Conservation (phyloP, 2,329 filamentous ascomycete species). For the Penicillium sp. region DNA sequence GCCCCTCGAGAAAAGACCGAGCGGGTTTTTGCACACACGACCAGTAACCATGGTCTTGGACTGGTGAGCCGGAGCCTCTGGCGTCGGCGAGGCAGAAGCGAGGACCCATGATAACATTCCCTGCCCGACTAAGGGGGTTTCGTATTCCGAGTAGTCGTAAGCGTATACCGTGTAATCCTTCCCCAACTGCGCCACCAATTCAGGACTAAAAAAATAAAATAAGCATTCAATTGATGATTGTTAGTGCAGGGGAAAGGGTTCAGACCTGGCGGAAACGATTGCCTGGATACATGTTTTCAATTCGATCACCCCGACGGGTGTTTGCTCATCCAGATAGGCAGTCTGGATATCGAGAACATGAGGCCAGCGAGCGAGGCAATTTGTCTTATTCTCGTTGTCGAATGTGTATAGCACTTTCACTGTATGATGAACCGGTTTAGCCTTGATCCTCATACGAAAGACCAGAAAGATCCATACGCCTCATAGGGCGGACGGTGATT, state of each 20-base stretch:
- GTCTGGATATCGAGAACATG: slow-evolving; percentile 77
- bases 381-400: slow-evolving; percentile 81
- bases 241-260: slow-evolving; percentile 2
- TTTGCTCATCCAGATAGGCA: slow-evolving; percentile 74
- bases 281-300: slow-evolving; percentile 83
- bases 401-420: slow-evolving; percentile 98
- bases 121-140: slow-evolving; percentile 89
- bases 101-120: slow-evolving; percentile 89
- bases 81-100: slow-evolving; percentile 57
- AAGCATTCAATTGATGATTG: slow-evolving; percentile 2
- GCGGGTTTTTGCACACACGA: slow-evolving; percentile 79
- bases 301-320: slow-evolving; percentile 82
- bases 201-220: slow-evolving; percentile 61
- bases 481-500: slow-evolving; percentile 63
- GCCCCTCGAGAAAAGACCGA: slow-evolving; percentile 80
- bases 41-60: slow-evolving; percentile 75
- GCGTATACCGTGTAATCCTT: slow-evolving; percentile 95
- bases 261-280: slow-evolving; percentile 63
- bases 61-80: slow-evolving; percentile 56
- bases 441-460: not conserved
- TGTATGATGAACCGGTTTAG: slow-evolving; percentile 40
- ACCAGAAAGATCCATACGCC: slow-evolving; percentile 53
- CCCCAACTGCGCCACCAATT: slow-evolving; percentile 71
- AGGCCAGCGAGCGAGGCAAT: slow-evolving; percentile 83
- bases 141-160: slow-evolving; percentile 92